Percentiles rank a stretch among this genome's conserved stretches.
These are phyloP conservation scores for Persicaria tinctoria DNA, from an alignment of 148 eudicot genomes.

Conservation along the genomic window DNA sequence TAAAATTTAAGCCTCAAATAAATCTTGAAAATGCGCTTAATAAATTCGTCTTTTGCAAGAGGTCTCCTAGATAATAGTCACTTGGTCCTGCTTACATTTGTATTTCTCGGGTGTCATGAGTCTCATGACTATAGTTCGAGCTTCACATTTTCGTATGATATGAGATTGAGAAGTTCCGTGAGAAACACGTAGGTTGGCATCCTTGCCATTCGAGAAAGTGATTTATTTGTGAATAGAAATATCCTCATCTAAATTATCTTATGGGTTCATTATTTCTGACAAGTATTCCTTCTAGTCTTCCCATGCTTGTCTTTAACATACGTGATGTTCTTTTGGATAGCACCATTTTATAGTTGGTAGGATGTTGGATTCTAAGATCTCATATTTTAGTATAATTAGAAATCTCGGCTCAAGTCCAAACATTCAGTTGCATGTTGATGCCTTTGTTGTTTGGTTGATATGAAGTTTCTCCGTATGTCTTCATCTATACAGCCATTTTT, in stretches of 20 bases:
- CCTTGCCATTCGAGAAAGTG: not conserved
- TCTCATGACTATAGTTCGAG: not conserved
- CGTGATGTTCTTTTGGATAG: not conserved
- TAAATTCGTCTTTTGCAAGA: not conserved
- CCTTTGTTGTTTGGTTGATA: not conserved
- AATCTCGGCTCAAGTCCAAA: not conserved
- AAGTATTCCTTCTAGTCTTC: not conserved
- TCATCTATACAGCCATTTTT: not conserved
- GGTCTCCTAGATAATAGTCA: not conserved
- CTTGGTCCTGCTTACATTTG: not conserved
- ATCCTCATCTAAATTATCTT: not conserved
- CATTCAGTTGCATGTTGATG: not conserved
- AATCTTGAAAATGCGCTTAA: not conserved
- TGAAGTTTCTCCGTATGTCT: not conserved
- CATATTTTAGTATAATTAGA: not conserved
- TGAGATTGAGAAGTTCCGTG: not conserved
- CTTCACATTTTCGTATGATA: not conserved
- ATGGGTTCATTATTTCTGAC: not conserved
- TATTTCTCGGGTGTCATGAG: not conserved
- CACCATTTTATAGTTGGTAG: not conserved
- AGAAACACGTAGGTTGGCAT: not conserved
- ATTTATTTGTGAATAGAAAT: not conserved
- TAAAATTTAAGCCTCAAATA: not conserved
- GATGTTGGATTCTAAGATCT: not conserved
- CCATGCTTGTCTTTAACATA: not conserved